These are phyloP conservation scores for Botrytis sinoallii DNA, from an alignment of 2,329 filamentous ascomycete genomes.

Conservation along the genomic window DNA sequence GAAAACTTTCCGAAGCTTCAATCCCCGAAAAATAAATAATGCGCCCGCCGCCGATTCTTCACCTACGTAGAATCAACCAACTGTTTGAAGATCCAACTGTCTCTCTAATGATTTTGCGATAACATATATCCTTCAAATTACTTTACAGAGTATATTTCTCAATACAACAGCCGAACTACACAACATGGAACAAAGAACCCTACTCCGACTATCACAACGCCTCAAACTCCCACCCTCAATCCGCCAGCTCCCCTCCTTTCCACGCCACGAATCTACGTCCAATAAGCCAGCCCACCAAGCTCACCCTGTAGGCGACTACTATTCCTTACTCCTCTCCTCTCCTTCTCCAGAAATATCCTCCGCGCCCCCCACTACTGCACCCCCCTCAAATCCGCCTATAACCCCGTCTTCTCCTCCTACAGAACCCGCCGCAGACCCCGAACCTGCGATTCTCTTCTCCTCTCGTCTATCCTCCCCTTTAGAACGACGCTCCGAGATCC, in stretches of 20 bases:
- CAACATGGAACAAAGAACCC: conserved; percentile 32
- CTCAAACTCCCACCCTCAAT: conserved; percentile 22
- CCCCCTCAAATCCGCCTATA: conserved; percentile 26
- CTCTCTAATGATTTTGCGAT: conserved; percentile 30
- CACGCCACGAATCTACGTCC: conserved; percentile 16
- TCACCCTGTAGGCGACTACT: conserved; percentile 56
- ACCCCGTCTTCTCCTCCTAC: conserved; percentile 19
- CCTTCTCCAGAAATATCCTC: conserved; percentile 37
- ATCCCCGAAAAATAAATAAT: conserved; percentile 14
- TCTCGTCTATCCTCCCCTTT: conserved; percentile 71
- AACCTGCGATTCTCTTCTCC: conserved; percentile 74
- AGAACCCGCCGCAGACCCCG: conserved; percentile 29
- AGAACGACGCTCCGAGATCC: conserved; percentile 60
- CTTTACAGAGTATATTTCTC: neutral
- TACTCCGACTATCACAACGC: conserved; percentile 30
- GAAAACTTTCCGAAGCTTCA: conserved; percentile 1
- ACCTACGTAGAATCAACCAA: neutral
- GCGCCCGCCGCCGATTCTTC: neutral
- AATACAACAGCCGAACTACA: neutral
- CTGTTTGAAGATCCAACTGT: neutral
- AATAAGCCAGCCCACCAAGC: conserved; percentile 31
- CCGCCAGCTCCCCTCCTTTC: conserved; percentile 21
- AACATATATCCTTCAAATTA: conserved; percentile 15
- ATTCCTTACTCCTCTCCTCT: conserved; percentile 53
- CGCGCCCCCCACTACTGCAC: conserved; percentile 27